These are phyloP conservation scores for Phanerochaete carnosa DNA, from an alignment of 768 basidiomycete genomes.

Conservation along the genomic window DNA sequence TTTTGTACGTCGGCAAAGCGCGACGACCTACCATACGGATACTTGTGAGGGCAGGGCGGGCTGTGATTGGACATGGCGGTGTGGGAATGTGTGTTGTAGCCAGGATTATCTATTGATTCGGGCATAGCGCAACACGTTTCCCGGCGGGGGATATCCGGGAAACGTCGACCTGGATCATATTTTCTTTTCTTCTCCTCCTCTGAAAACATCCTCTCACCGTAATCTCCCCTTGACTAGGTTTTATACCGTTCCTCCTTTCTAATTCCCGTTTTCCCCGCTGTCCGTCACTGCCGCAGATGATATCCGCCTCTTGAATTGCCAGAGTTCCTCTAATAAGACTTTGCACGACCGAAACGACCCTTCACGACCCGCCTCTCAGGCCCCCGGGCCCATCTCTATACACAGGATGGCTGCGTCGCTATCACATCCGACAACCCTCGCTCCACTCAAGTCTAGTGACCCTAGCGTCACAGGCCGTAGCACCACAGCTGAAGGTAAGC, in stretches of 20 bases:
- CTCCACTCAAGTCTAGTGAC: neutral
- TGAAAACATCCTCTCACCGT: neutral
- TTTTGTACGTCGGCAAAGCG: neutral
- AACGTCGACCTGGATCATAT: neutral
- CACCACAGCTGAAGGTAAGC: constrained; percentile 10
- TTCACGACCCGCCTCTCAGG: neutral
- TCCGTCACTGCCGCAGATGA: neutral
- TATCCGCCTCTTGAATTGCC: neutral
- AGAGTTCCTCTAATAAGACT: neutral
- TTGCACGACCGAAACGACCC: constrained; percentile 11
- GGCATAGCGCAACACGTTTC: constrained; percentile 2
- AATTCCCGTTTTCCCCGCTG: neutral
- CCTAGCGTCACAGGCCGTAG: constrained; percentile 1
- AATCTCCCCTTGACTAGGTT: neutral
- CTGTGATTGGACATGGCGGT: neutral
- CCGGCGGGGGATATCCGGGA: constrained; percentile 1
- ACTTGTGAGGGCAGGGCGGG: neutral
- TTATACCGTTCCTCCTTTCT: neutral
- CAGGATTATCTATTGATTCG: neutral
- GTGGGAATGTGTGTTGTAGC: neutral
- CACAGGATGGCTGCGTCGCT: neutral
- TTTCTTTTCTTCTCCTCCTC: neutral
- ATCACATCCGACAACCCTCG: neutral
- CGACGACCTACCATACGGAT: neutral
- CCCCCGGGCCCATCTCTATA: neutral